Evolutionary conservation across 495 filamentous ascomycete genomes (phyloP), one percentile per base, ranked within the genome.

Genomic region (Apiosordaria backusii): DNA sequence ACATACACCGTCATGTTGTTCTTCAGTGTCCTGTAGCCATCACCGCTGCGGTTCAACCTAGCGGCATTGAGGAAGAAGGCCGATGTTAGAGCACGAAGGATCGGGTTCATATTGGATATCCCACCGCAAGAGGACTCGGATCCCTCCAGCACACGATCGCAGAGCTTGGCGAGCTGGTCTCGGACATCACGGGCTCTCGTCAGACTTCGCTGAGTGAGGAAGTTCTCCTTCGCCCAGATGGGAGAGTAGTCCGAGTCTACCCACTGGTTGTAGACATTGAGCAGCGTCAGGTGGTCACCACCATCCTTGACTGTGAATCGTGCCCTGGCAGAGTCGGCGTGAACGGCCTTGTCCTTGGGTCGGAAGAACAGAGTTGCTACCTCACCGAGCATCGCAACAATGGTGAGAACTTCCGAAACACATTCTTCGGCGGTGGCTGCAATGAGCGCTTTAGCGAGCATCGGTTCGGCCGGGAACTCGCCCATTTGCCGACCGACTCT

Each of bases 191-290:
- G 88, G 0, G 92, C 95, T 15, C 95, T 87, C 0, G 87, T 92
- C 2, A 99, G 84, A 29, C 87, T 89, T 21, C 93, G 89, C 71
- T 96, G 92, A 72, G 97, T 93, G 23, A 99, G 78, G 77, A 96
- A 99, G 77, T 97, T 98, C 78, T 97, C 94, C 61, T 89, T 87
- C 3, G 91, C 84, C 93, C 94, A 99, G 58, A 96, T 88, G 64
- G 87, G 87, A 67, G 84, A 88, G 80, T 93, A 99, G 77, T 98
- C 93, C 21, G 86, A 86, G 70, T 99, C 96, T 22, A 96, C 90
- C 92, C 93, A 98, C 77, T 97, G 90, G 76, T 97, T 96, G 89
- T 88, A 99, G 73, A 99, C 90, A 71, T 97, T 97, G n/a, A 99
- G 85, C 0, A 94, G 84, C 0, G 92, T 93, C 15, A 93, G 77